Base-by-base conservation (phyloP, 169 alveolate genomes). In the Eimeria brunetti region DNA sequence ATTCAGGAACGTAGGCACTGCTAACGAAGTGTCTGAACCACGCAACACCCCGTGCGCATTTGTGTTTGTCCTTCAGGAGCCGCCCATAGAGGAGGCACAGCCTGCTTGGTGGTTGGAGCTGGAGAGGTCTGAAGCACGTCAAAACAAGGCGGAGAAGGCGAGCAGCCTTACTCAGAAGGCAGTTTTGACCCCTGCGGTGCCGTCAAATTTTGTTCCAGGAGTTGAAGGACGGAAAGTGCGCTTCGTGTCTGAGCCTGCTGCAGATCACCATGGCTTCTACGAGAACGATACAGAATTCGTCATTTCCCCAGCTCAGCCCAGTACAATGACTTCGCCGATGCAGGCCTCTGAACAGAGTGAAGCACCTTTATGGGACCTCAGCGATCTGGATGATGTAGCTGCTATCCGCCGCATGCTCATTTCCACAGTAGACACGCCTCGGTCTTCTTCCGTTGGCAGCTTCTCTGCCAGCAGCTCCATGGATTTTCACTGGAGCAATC, bases 101-200 rank as follows among this genome's bases (percentile, higher is more conserved):
- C 93, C 93, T 62, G 93, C 93, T 5, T 86, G 93, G 93, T 86
- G 93, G 93, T 6, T 86, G 53, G 93, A 86, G 46, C 83, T 86
- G 27, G 62, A 86, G 83, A 49, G 83, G 16, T 24, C 93, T 16
- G 93, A 86, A 30, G 62, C 62, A 12, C 20, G 41, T 64, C 93
- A 86, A 30, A 38, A 33, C 64, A 53, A 64, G 44, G 33, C 46
- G 46, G 78, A 83, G 53, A 16, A 56, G 51, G 11, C 58, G 20
- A 2, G 76, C 46, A 53, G 33, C 46, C 76, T 22, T 38, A 12
- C 67, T 27, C 62, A 78, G 64, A 36, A 62, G 2, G 69, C 56
- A 60, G 38, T 9, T 16, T 27, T 84, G 53, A 36, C 91, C 9
- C 38, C 58, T 60, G 58, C 56, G 12, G 67, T 1, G 46, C 30